phyloP scores from a whole-genome alignment of 495 filamentous ascomycete genomes.

The Umbilicaria muhlenbergii region DNA sequence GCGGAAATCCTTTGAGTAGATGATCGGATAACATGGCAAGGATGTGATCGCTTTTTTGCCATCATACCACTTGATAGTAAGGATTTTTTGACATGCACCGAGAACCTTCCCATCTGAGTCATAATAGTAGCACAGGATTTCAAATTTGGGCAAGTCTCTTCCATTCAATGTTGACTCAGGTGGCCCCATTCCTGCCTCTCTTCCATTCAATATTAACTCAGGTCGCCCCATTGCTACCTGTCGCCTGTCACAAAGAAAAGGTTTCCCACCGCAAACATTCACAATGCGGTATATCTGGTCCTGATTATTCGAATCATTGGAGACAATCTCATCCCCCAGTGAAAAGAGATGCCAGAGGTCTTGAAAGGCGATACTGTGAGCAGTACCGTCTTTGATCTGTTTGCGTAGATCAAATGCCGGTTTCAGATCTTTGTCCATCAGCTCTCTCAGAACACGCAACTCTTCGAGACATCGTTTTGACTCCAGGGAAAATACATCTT shows the following conservation, averaged over 20 bases:
- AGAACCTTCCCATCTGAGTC: constrained; percentile 26
- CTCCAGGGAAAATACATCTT: too few relatives aligned
- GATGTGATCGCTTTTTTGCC: constrained; percentile 19
- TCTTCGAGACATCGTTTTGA: too few relatives aligned
- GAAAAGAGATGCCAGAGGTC: constrained; percentile 28
- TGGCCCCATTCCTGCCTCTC: constrained; percentile 6
- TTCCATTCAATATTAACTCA: not conserved
- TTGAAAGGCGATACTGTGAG: constrained; percentile 16
- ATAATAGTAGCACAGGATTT: constrained; percentile 21
- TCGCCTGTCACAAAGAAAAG: constrained; percentile 2
- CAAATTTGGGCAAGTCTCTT: constrained; percentile 2
- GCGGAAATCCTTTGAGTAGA: constrained; percentile 9
- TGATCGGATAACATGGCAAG: constrained; percentile 22
- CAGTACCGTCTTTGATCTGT: not conserved
- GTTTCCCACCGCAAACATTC: not conserved
- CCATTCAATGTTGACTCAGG: not conserved
- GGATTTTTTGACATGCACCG: constrained; percentile 17
- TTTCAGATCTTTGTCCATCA: too few relatives aligned
- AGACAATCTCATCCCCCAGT: constrained; percentile 12
- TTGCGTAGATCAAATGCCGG: too few relatives aligned
- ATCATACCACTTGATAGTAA: constrained; percentile 20
- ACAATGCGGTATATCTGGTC: constrained; percentile 2
- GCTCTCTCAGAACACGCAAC: too few relatives aligned
- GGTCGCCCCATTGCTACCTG: constrained; percentile 11
- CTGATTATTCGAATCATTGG: constrained; percentile 8